Percentiles rank a stretch among this genome's conserved stretches.
These are phyloP conservation scores for Cyclotella cryptica DNA, from an alignment of 108 stramenopile genomes.

Conservation along the genomic window DNA sequence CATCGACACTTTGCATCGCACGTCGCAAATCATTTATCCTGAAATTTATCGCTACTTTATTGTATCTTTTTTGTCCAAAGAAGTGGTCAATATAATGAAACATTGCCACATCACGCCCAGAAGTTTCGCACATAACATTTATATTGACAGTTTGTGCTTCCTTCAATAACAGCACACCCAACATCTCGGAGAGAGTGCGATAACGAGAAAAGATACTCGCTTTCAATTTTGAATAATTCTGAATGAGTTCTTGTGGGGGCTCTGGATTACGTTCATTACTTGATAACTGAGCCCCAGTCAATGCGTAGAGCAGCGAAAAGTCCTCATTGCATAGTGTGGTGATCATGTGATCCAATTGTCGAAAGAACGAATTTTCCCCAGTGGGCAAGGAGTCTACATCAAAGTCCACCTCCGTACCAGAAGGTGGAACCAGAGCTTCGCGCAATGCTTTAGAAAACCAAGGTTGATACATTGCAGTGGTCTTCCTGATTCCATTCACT, in stretches of 20 bases:
- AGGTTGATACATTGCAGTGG: slow-evolving; percentile 84
- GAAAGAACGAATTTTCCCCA: slow-evolving; percentile 81
- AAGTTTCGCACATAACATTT: slow-evolving; percentile 87
- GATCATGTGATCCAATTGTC: slow-evolving; percentile 92
- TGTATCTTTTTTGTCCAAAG: slow-evolving; percentile 68
- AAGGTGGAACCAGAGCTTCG: slow-evolving; percentile 65
- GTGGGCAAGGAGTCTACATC: slow-evolving; percentile 44
- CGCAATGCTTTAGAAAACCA: slow-evolving; percentile 74
- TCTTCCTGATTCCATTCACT: slow-evolving; percentile 90
- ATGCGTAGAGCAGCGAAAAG: slow-evolving; percentile 70
- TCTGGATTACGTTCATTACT: slow-evolving; percentile 14
- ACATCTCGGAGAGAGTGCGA: slow-evolving; percentile 78
- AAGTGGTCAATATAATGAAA: slow-evolving; percentile 87
- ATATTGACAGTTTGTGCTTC: slow-evolving; percentile 67
- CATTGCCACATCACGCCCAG: slow-evolving; percentile 88
- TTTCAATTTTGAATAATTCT: slow-evolving; percentile 77
- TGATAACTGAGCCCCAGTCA: slow-evolving; percentile 56
- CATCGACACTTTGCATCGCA: slow-evolving; percentile 80
- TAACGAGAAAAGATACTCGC: slow-evolving; percentile 89
- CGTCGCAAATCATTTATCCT: slow-evolving; percentile 76
- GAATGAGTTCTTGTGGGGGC: slow-evolving; percentile 60
- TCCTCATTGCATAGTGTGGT: slow-evolving; percentile 82
- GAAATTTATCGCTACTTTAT: slow-evolving; percentile 86
- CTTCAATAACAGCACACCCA: slow-evolving; percentile 71
- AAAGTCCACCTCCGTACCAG: neutral